Evolutionary conservation across 441 rosid genomes (phyloP).

Genomic region (Populus hybrid): DNA sequence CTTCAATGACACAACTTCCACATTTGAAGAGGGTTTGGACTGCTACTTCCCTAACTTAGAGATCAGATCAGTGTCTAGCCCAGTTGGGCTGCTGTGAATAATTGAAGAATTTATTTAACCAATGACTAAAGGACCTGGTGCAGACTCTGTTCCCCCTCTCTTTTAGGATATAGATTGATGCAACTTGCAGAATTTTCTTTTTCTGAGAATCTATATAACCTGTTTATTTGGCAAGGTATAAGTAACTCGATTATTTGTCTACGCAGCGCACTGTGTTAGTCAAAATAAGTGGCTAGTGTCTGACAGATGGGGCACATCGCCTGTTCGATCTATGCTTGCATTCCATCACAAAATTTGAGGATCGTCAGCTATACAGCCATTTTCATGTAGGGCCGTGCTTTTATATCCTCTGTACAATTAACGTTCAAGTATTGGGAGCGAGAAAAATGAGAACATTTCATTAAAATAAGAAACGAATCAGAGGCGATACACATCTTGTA

Average conservation of each 20-base stretch:
- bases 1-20: neutral
- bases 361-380: too few species aligned
- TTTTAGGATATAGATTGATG: neutral
- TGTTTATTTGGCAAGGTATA: too few species aligned
- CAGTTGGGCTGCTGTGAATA: neutral
- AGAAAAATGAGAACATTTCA: too few species aligned
- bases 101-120: neutral
- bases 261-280: neutral
- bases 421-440: too few species aligned
- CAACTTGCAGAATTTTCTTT: neutral
- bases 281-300: slow-evolving; percentile 9
- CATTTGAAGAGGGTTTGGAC: neutral
- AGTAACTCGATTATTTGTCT: too few species aligned
- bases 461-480: neutral
- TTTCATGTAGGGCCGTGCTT: too few species aligned
- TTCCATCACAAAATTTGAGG: neutral
- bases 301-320: neutral
- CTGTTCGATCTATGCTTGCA: too few species aligned
- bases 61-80: neutral
- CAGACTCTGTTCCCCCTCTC: too few species aligned
- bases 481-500: neutral
- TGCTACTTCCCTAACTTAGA: neutral
- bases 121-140: too few species aligned
- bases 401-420: neutral
- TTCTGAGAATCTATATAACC: neutral